Evolutionary conservation across 352 stramenopile genomes (phyloP).

Genomic region (Globisporangium cystogenes): DNA sequence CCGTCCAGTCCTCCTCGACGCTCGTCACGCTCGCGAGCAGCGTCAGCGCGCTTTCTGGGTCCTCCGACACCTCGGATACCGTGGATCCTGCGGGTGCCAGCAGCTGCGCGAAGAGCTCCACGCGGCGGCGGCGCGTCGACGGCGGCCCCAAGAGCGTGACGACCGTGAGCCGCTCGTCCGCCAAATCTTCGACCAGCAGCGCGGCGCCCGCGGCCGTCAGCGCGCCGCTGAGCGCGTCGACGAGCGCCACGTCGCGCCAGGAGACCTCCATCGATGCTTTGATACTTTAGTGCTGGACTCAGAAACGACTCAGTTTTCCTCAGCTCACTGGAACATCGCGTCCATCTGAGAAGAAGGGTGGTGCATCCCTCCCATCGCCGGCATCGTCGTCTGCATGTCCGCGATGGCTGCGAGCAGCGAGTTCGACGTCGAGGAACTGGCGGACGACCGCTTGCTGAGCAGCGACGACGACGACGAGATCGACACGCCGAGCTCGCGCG

Average conservation of each 20-base stretch:
- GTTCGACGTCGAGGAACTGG: conserved; percentile 2
- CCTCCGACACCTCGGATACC: background rate
- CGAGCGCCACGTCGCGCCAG: conserved; percentile 36
- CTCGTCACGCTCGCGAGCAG: conserved; percentile 36
- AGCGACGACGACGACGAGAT: conserved; percentile 26
- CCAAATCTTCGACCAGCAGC: conserved; percentile 34
- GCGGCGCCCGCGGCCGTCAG: conserved; percentile 24
- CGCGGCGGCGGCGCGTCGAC: conserved; percentile 18
- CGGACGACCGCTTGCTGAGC: background rate
- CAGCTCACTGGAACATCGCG: background rate
- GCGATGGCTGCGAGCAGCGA: conserved; percentile 9
- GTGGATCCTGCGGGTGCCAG: conserved; percentile 17
- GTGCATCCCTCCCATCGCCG: background rate
- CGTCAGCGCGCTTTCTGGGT: conserved; percentile 18
- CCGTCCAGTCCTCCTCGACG: conserved; percentile 40
- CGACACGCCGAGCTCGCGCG: conserved; percentile 54
- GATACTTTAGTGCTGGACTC: background rate
- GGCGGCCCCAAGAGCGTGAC: conserved; percentile 36
- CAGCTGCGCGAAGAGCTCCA: conserved; percentile 25
- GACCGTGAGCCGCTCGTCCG: conserved; percentile 46
- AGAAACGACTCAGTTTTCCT: background rate
- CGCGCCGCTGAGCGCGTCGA: conserved; percentile 23
- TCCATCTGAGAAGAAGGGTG: conserved; percentile 5
- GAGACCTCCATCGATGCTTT: conserved; percentile 32
- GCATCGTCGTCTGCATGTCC: conserved; percentile 10